These are phyloP conservation scores for Lippia alba DNA, from an alignment of 305 asterid species.

Conservation along the genomic window DNA sequence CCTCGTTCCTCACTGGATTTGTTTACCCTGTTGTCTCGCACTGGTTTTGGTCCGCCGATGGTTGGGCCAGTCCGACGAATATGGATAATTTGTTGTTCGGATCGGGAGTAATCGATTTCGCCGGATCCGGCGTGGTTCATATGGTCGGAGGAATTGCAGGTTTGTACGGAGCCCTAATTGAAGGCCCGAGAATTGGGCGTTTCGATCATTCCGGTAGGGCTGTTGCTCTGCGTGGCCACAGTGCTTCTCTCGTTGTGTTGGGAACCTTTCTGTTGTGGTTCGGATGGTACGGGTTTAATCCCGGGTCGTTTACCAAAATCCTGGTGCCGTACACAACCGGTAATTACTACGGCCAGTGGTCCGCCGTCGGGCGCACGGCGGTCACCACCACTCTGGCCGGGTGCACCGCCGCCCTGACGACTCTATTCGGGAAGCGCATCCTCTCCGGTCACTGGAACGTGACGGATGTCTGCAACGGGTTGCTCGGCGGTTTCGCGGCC, in stretches of 20 bases:
- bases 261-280: constrained; percentile 85
- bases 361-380: constrained; percentile 92
- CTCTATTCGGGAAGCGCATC: constrained; percentile 67
- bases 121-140: constrained; percentile 94
- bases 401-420: constrained; percentile 86
- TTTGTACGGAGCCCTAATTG: constrained; percentile 72
- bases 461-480: constrained; percentile 85
- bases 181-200: constrained; percentile 88
- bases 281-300: constrained; percentile 95
- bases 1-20: constrained; percentile 77
- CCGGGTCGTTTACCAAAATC: constrained; percentile 78
- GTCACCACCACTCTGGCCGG: constrained; percentile 91
- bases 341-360: constrained; percentile 83
- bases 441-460: constrained; percentile 93
- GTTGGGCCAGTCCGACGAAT: constrained; percentile 81
- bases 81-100: constrained; percentile 52
- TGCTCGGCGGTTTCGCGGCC: constrained; percentile 89
- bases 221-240: constrained; percentile 67
- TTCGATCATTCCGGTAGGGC: constrained; percentile 78
- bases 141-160: constrained; percentile 96
- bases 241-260: constrained; percentile 71
- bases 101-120: constrained; percentile 86
- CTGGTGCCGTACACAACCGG: constrained; percentile 45
- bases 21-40: constrained; percentile 90
- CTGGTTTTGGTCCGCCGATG: constrained; percentile 87